Evolutionary conservation across 1,284 basidiomycete genomes (phyloP).

Genomic region (Cryptococcus maquisensis): DNA sequence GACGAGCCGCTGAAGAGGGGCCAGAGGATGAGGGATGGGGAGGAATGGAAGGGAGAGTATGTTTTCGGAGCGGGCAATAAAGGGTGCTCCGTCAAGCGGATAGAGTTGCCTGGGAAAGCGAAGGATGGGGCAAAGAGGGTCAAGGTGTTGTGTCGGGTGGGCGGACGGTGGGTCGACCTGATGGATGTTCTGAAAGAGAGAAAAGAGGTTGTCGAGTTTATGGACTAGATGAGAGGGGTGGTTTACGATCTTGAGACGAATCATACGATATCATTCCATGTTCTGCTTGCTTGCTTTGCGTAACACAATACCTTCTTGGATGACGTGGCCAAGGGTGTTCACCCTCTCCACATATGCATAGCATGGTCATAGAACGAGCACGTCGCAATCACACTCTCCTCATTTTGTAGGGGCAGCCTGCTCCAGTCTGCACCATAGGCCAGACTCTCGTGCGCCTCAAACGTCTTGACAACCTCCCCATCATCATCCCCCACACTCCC

Average conservation of each 20-base stretch:
- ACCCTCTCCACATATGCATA: constrained; percentile 75
- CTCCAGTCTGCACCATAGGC: constrained; percentile 97
- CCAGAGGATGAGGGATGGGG: constrained; percentile 34
- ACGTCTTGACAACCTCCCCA: constrained; percentile 55
- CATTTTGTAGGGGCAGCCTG: constrained; percentile 43
- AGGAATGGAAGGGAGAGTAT: constrained; percentile 46
- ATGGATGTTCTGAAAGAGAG: constrained; percentile 18
- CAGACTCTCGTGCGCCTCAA: constrained; percentile 74
- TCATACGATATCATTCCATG: too few relatives aligned
- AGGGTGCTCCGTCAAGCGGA: constrained; percentile 30
- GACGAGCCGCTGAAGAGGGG: constrained; percentile 37
- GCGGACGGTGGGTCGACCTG: constrained; percentile 37
- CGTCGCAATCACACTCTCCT: constrained; percentile 65
- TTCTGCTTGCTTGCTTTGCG: too few relatives aligned
- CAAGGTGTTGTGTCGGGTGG: constrained; percentile 35
- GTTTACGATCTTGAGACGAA: too few relatives aligned
- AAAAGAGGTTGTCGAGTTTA: constrained; percentile 10
- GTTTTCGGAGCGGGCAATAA: constrained; percentile 39
- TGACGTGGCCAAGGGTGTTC: neutral
- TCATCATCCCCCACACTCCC: constrained; percentile 1
- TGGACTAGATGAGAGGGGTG: neutral
- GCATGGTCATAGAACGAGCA: constrained; percentile 96
- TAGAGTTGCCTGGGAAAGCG: constrained; percentile 22
- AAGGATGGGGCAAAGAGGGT: constrained; percentile 15
- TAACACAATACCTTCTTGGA: too few relatives aligned